Percentiles rank a stretch among this genome's conserved stretches.
Evolutionary conservation across 257 asterid genomes (phyloP).

Genomic region (Capsicum chinense): DNA sequence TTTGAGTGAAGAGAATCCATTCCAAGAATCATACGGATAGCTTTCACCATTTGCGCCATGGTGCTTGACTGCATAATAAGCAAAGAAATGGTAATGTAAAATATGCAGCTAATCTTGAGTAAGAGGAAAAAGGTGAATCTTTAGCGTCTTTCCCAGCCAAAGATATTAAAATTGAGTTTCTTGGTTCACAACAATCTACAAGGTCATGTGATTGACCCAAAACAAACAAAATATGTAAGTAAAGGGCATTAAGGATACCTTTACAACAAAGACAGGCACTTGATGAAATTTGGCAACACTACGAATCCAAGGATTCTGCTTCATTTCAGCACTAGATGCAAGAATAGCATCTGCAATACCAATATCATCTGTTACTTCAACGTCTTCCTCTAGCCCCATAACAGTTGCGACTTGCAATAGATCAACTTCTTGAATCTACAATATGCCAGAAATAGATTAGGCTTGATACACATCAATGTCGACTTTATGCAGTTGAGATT

Average conservation of each 20-base stretch:
- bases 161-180: not conserved
- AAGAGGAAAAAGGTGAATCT: not conserved
- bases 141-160: not conserved
- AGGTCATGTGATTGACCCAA: constrained; percentile 6
- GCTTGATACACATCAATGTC: constrained; percentile 12
- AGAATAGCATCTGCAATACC: constrained; percentile 85
- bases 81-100: constrained; percentile 28
- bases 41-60: constrained; percentile 97
- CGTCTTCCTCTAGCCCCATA: constrained; percentile 86
- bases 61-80: constrained; percentile 67
- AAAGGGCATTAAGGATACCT: constrained; percentile 52
- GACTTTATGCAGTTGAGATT: not conserved
- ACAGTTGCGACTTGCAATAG: constrained; percentile 84
- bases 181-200: not conserved
- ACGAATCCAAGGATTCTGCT: constrained; percentile 92
- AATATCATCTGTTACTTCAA: constrained; percentile 77
- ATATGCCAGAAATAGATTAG: constrained; percentile 28
- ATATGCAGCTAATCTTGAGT: constrained; percentile 3
- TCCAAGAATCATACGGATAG: constrained; percentile 84
- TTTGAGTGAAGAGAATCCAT: constrained; percentile 66
- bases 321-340: constrained; percentile 75
- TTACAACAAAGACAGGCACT: constrained; percentile 81
- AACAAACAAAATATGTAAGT: constrained; percentile 15
- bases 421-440: constrained; percentile 91
- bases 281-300: constrained; percentile 89